A percentile compares a stretch with the other conserved stretches of the same genome.
These are phyloP conservation scores for Kazachstania viticola DNA, from an alignment of 805 yeast species.

Conservation along the genomic window DNA sequence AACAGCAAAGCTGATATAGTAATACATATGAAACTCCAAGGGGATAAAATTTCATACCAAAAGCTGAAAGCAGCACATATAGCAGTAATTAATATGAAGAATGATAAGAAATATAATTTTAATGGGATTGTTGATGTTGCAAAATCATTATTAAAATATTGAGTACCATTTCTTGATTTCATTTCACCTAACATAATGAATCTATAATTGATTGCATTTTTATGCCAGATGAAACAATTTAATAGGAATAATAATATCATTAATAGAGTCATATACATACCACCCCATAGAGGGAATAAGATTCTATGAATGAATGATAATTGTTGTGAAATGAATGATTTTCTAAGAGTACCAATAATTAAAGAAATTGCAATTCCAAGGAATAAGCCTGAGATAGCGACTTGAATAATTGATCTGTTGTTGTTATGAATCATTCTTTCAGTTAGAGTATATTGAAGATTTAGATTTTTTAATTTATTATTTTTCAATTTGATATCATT, in stretches of 20 bases:
- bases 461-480: constrained; percentile 19
- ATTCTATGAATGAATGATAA: constrained; percentile 35
- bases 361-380: constrained; percentile 66
- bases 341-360: constrained; percentile 43
- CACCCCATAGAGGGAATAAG: constrained; percentile 85
- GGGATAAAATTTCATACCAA: constrained; percentile 59
- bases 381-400: constrained; percentile 54
- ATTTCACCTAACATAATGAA: constrained; percentile 75
- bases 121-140: constrained; percentile 27
- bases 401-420: constrained; percentile 26
- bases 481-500: constrained; percentile 20
- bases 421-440: constrained; percentile 26
- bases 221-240: constrained; percentile 63
- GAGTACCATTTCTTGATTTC: constrained; percentile 44
- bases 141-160: constrained; percentile 27
- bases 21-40: constrained; percentile 45
- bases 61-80: constrained; percentile 70
- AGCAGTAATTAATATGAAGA: constrained; percentile 43
- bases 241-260: constrained; percentile 52
- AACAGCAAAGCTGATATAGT: constrained; percentile 8
- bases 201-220: constrained; percentile 71
- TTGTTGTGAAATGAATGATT: constrained; percentile 35
- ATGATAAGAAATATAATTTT: constrained; percentile 51
- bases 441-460: constrained; percentile 20
- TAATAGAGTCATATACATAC: constrained; percentile 59